Percentiles rank a stretch among this genome's conserved stretches.
phyloP scores from a whole-genome alignment of 2,329 filamentous ascomycete genomes.

The Hymenoscyphus infarciens region DNA sequence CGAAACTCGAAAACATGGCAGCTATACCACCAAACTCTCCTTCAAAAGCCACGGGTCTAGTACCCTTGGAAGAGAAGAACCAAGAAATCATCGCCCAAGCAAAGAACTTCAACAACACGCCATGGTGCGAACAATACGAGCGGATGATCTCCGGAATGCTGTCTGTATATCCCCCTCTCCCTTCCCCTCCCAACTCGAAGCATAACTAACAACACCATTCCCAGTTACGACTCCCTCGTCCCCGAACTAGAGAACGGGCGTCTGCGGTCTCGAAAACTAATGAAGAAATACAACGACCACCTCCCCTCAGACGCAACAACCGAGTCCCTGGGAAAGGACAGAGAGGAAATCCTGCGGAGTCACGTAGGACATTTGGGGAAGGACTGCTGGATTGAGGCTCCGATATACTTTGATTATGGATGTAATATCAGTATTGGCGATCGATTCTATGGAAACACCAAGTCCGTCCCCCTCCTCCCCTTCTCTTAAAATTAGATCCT shows the following conservation, averaged over 20 bases:
- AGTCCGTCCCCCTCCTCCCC: conserved; percentile 31
- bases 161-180: conserved; percentile 39
- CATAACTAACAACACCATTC: conserved; percentile 35
- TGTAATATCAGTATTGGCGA: conserved; percentile 60
- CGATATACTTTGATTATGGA: conserved; percentile 61
- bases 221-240: conserved; percentile 44
- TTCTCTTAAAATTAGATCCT: neutral
- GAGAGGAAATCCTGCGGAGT: conserved; percentile 45
- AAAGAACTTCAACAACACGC: conserved; percentile 47
- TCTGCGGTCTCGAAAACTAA: conserved; percentile 51
- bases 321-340: conserved; percentile 39
- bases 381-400: conserved; percentile 56
- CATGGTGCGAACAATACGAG: conserved; percentile 59
- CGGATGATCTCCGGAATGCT: conserved; percentile 63
- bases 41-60: conserved; percentile 2
- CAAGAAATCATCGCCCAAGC: conserved; percentile 33
- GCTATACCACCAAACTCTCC: conserved; percentile 7
- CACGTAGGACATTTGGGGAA: conserved; percentile 49
- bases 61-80: conserved; percentile 9
- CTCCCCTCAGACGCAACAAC: conserved; percentile 47
- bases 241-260: conserved; percentile 49
- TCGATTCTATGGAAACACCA: conserved; percentile 62
- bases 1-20: conserved; percentile 11
- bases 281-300: conserved; percentile 56
- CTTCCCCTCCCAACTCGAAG: too few species aligned